Percentiles rank a stretch among this genome's conserved stretches.
These are phyloP conservation scores for Paracamarosporium sp. DNA, from an alignment of 2,329 filamentous ascomycete genomes.

Conservation along the genomic window DNA sequence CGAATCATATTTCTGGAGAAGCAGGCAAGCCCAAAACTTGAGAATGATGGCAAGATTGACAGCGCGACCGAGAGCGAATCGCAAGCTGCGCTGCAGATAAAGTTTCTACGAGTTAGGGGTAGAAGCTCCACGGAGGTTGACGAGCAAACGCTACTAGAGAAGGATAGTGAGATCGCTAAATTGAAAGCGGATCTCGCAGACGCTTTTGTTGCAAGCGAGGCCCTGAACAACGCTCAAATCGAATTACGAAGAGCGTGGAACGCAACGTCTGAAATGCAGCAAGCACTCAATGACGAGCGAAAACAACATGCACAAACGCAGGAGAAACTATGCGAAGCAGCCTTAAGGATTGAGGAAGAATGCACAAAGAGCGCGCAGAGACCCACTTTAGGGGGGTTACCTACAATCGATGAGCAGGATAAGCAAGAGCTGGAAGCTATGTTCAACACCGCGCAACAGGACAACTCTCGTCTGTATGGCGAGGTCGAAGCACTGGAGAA, in stretches of 20 bases:
- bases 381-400: slow-evolving; percentile 25
- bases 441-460: slow-evolving; percentile 43
- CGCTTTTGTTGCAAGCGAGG: slow-evolving; percentile 25
- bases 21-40: slow-evolving; percentile 17
- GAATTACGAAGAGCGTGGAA: slow-evolving; percentile 43
- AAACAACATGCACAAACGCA: slow-evolving; percentile 34
- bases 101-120: slow-evolving; percentile 36
- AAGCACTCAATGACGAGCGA: slow-evolving; percentile 34
- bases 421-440: slow-evolving; percentile 42
- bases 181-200: slow-evolving; percentile 34
- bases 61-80: slow-evolving; percentile 28
- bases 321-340: slow-evolving; percentile 30
- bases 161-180: slow-evolving; percentile 35
- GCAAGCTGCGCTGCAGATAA: slow-evolving; percentile 35
- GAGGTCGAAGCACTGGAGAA: slow-evolving; percentile 38
- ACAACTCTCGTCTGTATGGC: slow-evolving; percentile 38
- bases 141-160: slow-evolving; percentile 22
- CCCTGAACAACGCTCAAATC: slow-evolving; percentile 32
- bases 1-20: slow-evolving; percentile 34
- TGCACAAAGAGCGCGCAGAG: slow-evolving; percentile 17
- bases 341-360: slow-evolving; percentile 24
- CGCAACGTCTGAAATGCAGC: slow-evolving; percentile 35
- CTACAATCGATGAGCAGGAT: slow-evolving; percentile 43
- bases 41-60: slow-evolving; percentile 17
- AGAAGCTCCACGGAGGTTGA: slow-evolving; percentile 24